Evolutionary conservation across 176 grass and related monocot genomes (phyloP).

Genomic region (Secale cereale): DNA sequence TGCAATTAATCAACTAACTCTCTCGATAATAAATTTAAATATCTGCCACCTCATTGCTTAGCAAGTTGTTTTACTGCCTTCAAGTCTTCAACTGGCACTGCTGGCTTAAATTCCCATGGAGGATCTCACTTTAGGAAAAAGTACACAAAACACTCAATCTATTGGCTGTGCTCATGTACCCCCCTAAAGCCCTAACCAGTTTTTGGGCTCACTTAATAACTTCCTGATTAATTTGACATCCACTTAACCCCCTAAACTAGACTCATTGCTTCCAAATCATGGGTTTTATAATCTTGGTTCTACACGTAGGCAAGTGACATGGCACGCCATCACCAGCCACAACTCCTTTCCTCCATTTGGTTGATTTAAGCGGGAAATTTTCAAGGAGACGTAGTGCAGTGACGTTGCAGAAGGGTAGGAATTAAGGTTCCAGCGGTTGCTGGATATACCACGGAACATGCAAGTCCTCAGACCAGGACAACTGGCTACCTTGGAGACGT

Average conservation of each 20-base stretch:
- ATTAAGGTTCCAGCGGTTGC: slow-evolving; percentile 11
- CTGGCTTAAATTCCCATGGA: background rate
- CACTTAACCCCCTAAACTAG: background rate
- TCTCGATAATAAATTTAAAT: background rate
- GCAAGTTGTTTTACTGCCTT: background rate
- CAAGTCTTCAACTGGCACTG: background rate
- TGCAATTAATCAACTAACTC: background rate
- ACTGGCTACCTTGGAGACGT: slow-evolving; percentile 39
- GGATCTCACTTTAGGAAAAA: background rate
- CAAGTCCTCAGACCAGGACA: slow-evolving; percentile 13
- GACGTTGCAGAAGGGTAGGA: background rate
- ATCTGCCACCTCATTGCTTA: background rate
- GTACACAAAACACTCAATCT: background rate
- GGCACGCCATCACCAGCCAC: background rate
- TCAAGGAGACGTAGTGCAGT: background rate
- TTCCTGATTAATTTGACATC: background rate
- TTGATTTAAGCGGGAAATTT: background rate
- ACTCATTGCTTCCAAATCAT: background rate
- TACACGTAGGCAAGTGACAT: background rate
- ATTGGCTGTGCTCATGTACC: background rate
- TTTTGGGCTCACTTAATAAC: background rate
- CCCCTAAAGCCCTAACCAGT: background rate
- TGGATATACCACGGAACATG: slow-evolving; percentile 49
- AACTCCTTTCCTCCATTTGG: background rate
- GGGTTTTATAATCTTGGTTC: background rate